Evolutionary conservation across 164 flowering plant species (phyloP).

Genomic region (Aristolochia contorta): DNA sequence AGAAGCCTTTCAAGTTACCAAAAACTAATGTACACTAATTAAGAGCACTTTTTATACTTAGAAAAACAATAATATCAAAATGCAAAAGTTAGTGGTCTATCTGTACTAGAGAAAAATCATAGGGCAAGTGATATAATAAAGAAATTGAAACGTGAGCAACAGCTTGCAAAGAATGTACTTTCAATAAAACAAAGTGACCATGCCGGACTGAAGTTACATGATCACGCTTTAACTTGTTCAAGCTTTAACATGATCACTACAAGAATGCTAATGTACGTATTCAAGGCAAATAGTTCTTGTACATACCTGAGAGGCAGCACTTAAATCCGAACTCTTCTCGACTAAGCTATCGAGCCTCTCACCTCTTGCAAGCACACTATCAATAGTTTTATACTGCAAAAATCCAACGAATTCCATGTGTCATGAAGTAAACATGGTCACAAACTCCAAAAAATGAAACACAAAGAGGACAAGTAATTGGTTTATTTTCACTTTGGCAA

Average conservation of each 20-base stretch:
- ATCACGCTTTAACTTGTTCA: too few relatives aligned
- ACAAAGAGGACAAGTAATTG: not conserved
- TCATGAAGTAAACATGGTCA: not conserved
- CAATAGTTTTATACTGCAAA: conserved; percentile 88
- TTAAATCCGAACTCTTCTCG: conserved; percentile 96
- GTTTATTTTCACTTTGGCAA: not conserved
- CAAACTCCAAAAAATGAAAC: not conserved
- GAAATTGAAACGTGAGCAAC: not conserved
- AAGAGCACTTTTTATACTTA: too few relatives aligned
- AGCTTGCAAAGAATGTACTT: not conserved
- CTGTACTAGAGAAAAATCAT: too few relatives aligned
- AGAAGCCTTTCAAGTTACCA: too few relatives aligned
- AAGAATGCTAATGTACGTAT: not conserved
- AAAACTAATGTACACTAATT: too few relatives aligned
- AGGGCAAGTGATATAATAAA: too few relatives aligned
- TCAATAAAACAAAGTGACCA: not conserved
- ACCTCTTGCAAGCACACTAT: conserved; percentile 91
- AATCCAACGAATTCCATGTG: not conserved
- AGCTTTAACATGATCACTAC: not conserved
- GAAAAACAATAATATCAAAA: too few relatives aligned
- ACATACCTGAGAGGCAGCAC: conserved; percentile 91
- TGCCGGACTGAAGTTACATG: not conserved
- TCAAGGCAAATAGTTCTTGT: not conserved
- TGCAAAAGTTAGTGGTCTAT: too few relatives aligned
- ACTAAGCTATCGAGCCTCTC: conserved; percentile 95